These are phyloP conservation scores for Scedosporium minutisporum DNA, from an alignment of 2,329 filamentous ascomycete genomes.

Conservation along the genomic window DNA sequence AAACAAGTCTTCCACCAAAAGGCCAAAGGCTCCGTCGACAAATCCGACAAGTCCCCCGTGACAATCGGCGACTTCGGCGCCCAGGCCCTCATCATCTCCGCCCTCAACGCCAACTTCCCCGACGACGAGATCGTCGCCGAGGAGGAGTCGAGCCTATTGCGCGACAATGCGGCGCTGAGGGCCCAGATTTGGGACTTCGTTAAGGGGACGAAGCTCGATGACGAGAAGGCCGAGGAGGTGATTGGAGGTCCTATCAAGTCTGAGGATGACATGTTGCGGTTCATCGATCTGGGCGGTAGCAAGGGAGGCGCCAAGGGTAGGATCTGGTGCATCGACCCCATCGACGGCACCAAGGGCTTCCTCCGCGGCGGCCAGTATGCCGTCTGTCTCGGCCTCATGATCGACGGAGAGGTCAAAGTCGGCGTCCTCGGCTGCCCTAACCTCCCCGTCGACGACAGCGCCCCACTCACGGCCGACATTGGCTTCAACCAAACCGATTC, in stretches of 20 bases:
- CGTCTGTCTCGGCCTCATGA: conserved; percentile 83
- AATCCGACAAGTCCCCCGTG: conserved; percentile 92
- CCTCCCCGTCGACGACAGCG: conserved; percentile 72
- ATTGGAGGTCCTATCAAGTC: conserved; percentile 60
- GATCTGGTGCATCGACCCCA: conserved; percentile 95
- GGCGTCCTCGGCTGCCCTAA: conserved; percentile 95
- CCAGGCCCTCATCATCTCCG: conserved; percentile 89
- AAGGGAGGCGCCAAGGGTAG: conserved; percentile 63
- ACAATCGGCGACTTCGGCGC: conserved; percentile 98
- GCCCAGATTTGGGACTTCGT: conserved; percentile 74
- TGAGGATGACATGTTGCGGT: conserved; percentile 56
- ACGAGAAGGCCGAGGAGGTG: conserved; percentile 47
- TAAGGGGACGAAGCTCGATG: conserved; percentile 49
- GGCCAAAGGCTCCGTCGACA: conserved; percentile 79
- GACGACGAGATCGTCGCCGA: conserved; percentile 86
- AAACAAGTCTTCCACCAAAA: conserved; percentile 60
- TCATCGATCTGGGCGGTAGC: conserved; percentile 60
- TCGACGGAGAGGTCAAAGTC: conserved; percentile 87
- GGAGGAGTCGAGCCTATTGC: conserved; percentile 78
- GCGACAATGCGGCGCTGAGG: conserved; percentile 58
- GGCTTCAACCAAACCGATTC: conserved; percentile 62
- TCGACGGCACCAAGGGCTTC: conserved; percentile 97
- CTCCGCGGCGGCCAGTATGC: conserved; percentile 94
- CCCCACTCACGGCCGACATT: conserved; percentile 48
- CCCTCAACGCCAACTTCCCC: conserved; percentile 83